Evolutionary conservation across 306 rosid genomes (phyloP), one percentile per base, ranked within the genome.

Genomic region (Canavalia gladiata): DNA sequence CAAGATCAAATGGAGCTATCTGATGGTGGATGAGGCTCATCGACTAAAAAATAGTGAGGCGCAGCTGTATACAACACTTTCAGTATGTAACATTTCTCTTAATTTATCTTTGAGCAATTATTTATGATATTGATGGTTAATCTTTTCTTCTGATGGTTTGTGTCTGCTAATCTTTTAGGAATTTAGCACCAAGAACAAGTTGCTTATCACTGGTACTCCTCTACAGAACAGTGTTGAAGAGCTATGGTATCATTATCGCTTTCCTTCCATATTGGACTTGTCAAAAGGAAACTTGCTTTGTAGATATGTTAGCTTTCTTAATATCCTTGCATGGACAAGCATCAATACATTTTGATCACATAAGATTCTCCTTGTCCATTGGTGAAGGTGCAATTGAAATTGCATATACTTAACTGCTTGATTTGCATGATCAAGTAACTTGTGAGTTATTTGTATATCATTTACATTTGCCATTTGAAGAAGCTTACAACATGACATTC

Each of bases 21-120:
- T 96, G 88, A 96, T 96, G 99, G 99, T 96, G 54, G 99, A 96
- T 88, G 99, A 96, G 86, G 99, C 99, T 66, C 99, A 96, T 88
- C 93, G 99, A 80, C 91, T 96, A 75, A 96, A 96, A 85, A 96
- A 96, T 84, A 93, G 99, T 13, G 99, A 96, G 92, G 99, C 99
- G 55, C 99, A 96, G 87, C 74, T 96, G 87, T 96, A 96, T 82
- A 96, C 98, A 25, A 81, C 97, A 12, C 99, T 96, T 77, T 94
- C 85, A 81, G 99, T 96, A 94, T 81, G 94, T 68, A 68, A 68
- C 81, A 50, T 71, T 63, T 72, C 39, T 49, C 55, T 81, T 52
- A 68, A 67, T 84, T 67, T 52, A 43, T 60, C 51, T 49, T 13
- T 79, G 37, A 64, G 34, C 35, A 75, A 59, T 52, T 78, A 8